Evolutionary conservation across 352 stramenopile species (phyloP).

Genomic region (Globisporangium uncinulatum): DNA sequence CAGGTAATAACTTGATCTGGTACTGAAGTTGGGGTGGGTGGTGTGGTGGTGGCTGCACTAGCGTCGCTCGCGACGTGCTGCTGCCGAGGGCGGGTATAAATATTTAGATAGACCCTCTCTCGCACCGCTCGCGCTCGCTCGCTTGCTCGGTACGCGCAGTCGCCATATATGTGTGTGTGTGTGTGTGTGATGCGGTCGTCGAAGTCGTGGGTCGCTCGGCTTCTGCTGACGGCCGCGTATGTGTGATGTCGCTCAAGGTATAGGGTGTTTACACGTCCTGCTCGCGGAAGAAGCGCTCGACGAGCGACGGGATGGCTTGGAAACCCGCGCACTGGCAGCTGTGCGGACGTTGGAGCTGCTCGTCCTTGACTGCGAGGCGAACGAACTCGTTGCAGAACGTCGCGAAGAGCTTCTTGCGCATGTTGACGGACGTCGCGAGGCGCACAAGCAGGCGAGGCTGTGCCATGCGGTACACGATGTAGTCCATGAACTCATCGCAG

Average conservation of each 20-base stretch:
- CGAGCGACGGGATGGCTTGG: constrained; percentile 35
- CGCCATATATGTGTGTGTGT: no score
- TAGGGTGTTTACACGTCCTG: constrained; percentile 3
- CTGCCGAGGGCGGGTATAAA: no score
- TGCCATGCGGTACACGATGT: constrained; percentile 43
- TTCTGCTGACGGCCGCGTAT: not conserved
- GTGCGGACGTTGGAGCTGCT: constrained; percentile 17
- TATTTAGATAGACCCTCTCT: no score
- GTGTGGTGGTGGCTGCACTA: no score
- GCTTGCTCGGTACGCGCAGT: not conserved
- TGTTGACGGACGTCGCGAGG: constrained; percentile 25
- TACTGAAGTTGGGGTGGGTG: no score
- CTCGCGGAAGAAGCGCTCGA: constrained; percentile 40
- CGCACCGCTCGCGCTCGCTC: not conserved
- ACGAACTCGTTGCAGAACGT: constrained; percentile 51
- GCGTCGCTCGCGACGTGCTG: no score
- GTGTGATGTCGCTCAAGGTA: not conserved
- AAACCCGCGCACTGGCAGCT: constrained; percentile 24
- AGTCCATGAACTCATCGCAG: constrained; percentile 45
- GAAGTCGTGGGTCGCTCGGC: no score
- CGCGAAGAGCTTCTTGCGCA: constrained; percentile 34
- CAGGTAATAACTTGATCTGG: no score
- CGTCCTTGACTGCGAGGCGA: constrained; percentile 27
- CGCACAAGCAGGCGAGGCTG: constrained; percentile 47
- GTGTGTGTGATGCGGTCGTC: no score